phyloP scores from a whole-genome alignment of 169 alveolate genomes.

The Cystoisospora suis region DNA sequence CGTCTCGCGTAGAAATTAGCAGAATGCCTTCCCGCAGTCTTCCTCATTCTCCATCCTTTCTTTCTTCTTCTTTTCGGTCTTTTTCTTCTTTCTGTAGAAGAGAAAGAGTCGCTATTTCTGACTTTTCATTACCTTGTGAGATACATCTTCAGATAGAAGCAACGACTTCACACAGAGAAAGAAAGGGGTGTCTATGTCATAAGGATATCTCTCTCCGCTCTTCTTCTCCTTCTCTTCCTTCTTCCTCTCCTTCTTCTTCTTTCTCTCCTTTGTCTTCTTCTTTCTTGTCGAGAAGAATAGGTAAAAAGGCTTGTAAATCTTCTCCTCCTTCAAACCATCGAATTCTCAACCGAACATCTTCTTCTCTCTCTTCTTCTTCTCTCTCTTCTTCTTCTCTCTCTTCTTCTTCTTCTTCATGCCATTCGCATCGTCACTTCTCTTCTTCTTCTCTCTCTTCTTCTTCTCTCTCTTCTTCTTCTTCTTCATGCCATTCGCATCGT shows the following conservation, averaged over 20 bases:
- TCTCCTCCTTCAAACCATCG: conserved; percentile 71
- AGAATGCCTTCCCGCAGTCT: too few relatives aligned
- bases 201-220: too few relatives aligned
- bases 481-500: neutral
- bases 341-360: conserved; percentile 95
- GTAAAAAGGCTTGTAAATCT: conserved; percentile 72
- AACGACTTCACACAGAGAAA: too few relatives aligned
- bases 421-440: neutral
- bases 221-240: neutral
- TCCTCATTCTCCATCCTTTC: too few relatives aligned
- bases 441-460: neutral
- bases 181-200: neutral
- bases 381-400: neutral
- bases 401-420: neutral
- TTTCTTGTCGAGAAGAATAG: conserved; percentile 67
- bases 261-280: neutral
- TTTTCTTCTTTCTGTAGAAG: too few relatives aligned
- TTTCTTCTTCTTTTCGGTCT: too few relatives aligned
- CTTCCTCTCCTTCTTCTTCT: neutral
- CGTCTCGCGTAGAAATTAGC: neutral
- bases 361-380: neutral
- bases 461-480: neutral
- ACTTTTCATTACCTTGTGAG: too few relatives aligned
- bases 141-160: too few relatives aligned
- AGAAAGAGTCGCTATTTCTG: too few relatives aligned